phyloP scores from a whole-genome alignment of 768 basidiomycete genomes.

The Amyloporia xantha region DNA sequence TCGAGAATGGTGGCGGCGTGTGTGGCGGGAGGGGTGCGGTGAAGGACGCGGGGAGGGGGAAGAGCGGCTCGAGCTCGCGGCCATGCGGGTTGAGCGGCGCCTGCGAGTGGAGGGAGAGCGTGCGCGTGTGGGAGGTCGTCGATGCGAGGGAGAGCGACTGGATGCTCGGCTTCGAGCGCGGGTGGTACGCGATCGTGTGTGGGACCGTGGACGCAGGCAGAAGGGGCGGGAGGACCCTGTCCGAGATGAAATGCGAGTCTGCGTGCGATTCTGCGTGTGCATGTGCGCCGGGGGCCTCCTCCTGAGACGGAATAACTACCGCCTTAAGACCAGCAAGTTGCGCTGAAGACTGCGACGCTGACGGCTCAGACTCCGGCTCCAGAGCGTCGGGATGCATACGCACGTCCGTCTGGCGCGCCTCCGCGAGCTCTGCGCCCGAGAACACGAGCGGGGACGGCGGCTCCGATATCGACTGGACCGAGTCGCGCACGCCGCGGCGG shows the following conservation, averaged over 20 bases:
- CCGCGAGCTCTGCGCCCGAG: background rate
- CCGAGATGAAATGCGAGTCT: background rate
- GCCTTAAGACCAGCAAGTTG: too few species aligned
- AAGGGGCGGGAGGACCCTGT: background rate
- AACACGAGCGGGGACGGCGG: conserved; percentile 12
- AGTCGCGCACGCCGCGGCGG: conserved; percentile 7
- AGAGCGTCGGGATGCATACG: too few species aligned
- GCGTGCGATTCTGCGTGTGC: background rate
- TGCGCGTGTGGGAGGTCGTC: conserved; percentile 3
- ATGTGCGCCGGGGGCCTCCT: background rate
- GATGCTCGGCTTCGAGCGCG: conserved; percentile 3
- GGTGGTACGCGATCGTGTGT: background rate
- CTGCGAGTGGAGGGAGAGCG: conserved; percentile 1
- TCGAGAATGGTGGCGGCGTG: conserved; percentile 6
- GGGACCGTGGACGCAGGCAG: background rate
- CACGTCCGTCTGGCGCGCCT: too few species aligned
- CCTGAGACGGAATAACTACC: too few species aligned
- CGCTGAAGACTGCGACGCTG: background rate
- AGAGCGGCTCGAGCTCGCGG: background rate
- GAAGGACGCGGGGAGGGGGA: background rate
- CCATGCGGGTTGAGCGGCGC: conserved; percentile 1
- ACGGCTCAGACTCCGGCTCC: background rate
- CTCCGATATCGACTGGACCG: conserved; percentile 4
- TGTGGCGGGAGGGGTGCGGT: conserved; percentile 5
- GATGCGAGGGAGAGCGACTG: conserved; percentile 7